Conservation (phyloP, 768 basidiomycete species). For the Lactarius hengduanensis region DNA sequence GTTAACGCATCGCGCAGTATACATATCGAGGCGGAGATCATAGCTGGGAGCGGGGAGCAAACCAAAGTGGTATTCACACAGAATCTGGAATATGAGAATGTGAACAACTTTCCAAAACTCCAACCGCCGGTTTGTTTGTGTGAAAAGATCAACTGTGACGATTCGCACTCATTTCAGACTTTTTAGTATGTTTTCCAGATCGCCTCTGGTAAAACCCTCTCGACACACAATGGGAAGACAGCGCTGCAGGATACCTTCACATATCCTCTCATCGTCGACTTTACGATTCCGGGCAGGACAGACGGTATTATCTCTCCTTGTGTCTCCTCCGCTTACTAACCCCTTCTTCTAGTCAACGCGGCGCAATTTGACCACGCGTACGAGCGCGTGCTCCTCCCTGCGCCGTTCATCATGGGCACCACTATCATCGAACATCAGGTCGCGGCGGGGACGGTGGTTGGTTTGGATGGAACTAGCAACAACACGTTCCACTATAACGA, state of each 20-base stretch:
- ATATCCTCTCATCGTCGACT: slow-evolving; percentile 44
- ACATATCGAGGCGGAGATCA: slow-evolving; percentile 58
- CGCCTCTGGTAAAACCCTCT: slow-evolving; percentile 46
- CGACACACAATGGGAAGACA: slow-evolving; percentile 49
- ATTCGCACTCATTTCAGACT: neutral
- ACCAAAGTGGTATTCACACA: slow-evolving; percentile 62
- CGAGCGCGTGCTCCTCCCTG: slow-evolving; percentile 53
- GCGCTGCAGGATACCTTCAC: slow-evolving; percentile 50
- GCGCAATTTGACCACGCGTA: slow-evolving; percentile 65
- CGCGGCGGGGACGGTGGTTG: slow-evolving; percentile 48
- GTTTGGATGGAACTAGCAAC: slow-evolving; percentile 56
- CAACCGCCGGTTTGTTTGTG: slow-evolving; percentile 37
- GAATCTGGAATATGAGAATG: slow-evolving; percentile 56
- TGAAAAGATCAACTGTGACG: neutral
- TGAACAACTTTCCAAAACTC: slow-evolving; percentile 53
- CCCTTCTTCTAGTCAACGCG: slow-evolving; percentile 37
- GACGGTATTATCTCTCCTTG: slow-evolving; percentile 29
- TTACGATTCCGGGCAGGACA: slow-evolving; percentile 34
- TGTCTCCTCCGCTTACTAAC: neutral
- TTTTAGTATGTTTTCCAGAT: slow-evolving; percentile 44
- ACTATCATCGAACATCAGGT: slow-evolving; percentile 59
- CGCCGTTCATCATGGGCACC: slow-evolving; percentile 57
- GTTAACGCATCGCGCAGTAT: too few species aligned
- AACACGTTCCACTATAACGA: slow-evolving; percentile 67
- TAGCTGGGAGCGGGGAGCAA: slow-evolving; percentile 61